These are phyloP conservation scores for Auxenochlorella protothecoides DNA, from an alignment of 139 green algal genomes.

Conservation along the genomic window DNA sequence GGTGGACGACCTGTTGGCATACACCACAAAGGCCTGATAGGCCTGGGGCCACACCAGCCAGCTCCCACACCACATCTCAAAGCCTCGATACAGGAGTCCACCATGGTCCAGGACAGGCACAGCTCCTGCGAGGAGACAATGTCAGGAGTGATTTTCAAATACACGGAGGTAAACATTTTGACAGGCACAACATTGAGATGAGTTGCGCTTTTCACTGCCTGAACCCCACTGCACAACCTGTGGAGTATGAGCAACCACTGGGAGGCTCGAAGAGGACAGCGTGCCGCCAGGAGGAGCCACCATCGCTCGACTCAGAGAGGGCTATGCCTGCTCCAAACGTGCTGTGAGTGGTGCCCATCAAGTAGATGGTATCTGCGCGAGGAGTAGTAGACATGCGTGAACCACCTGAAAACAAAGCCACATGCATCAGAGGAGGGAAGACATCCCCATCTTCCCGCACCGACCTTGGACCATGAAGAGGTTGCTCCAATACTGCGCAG, in stretches of 20 bases:
- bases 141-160: background rate
- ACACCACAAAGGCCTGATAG: slow-evolving; percentile 7
- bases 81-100: slow-evolving; percentile 5
- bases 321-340: background rate
- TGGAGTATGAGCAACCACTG: background rate
- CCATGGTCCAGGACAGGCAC: slow-evolving; percentile 5
- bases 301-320: slow-evolving; percentile 1
- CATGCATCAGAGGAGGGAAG: background rate
- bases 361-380: background rate
- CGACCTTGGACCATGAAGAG: slow-evolving; percentile 6
- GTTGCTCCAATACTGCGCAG: slow-evolving; percentile 3
- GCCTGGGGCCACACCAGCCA: slow-evolving; percentile 1
- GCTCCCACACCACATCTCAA: slow-evolving; percentile 12
- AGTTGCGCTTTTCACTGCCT: background rate
- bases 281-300: slow-evolving; percentile 7
- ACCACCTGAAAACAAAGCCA: background rate
- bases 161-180: background rate
- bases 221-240: background rate
- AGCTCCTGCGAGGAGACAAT: slow-evolving; percentile 1
- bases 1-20: background rate
- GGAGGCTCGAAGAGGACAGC: background rate
- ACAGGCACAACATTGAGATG: background rate
- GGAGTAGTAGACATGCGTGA: no score
- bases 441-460: background rate
- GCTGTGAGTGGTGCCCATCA: slow-evolving; percentile 6